Base-by-base conservation (phyloP, 805 yeast species). In the Cyberlindnera xylosilytica region DNA sequence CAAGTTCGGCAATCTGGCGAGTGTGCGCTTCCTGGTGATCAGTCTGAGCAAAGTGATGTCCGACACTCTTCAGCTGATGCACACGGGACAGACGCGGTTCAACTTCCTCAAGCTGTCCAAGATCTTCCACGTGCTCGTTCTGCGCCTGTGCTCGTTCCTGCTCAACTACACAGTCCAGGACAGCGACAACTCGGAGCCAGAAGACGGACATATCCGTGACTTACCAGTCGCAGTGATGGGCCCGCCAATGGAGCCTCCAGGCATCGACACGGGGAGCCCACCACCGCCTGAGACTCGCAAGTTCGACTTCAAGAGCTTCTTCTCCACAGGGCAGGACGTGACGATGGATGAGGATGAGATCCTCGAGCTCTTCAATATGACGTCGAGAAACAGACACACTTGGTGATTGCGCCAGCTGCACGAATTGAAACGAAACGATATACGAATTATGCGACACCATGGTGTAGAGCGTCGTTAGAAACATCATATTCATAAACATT, bases 101-200 rank as follows among this genome's bases (percentile, higher is more conserved):
- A 49, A 45, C 43, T 43, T 49, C 29, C 38, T 49, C 42, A 49
- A 43, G 16, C 47, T 49, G 13, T 43, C 44, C 11, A 49, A 49
- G 37, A 43, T 49, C 27, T 49, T 49, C 30, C 47, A 49, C 19
- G 46, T 49, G 6, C 19, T 49, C 6, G 24, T 49, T 4, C 18
- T 45, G 22, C 38, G 44, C 15, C 29, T 49, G 17, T 49, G 52
- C 27, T 41, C 42, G 6, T 49, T 42, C 19, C 29, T 49, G n/a
- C 17, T 49, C 36, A 29, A 38, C 22, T 27, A 36, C 30, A 39
- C 44, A 3, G 11, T 39, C 3, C 42, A 41, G 7, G 36, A 41
- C 35, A 20, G 30, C 16, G 41, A 38, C 12, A 18, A 27, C 23
- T 18, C 46, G 10, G 34, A 19, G n/a, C 17, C 31, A 4, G 43